Base-by-base conservation (phyloP, 2,329 filamentous ascomycete species). In the Venturia aucupariae region DNA sequence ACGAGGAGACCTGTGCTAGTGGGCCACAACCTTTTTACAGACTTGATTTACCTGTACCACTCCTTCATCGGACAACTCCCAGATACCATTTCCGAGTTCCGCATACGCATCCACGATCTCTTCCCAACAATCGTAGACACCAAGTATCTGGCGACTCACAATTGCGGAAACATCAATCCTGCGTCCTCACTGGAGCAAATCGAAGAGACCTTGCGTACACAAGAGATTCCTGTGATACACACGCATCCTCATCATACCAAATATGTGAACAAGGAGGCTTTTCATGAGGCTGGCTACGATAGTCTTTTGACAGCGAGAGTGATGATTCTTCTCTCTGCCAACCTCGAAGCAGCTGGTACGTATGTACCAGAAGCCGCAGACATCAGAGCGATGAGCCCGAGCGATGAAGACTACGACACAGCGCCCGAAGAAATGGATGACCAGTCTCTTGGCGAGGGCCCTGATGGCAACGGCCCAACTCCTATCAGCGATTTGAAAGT, bases 11-110 rank as follows among this genome's bases (percentile, higher is more conserved):
- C 80, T 2, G 76, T 85, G 0, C 69, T 89, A 0, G 78, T 89
- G 3, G 85, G 86, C 0, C 86, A 89, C 73, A 89, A 89, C 68
- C 77, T 85, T 65, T 84, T 89, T 67, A 80, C 82, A 1, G 86
- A 89, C 68, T 75, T 89, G 3, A 80, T 84, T 42, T 88, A 88
- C 69, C 73, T 89, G 42, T 86, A 87, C 71, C 74, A 78, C n/a
- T 81, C 80, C 1, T 89, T 89, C 71, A 77, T 88, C 61, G 84
- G 83, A 0, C 67, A 74, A 1, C 74, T 89, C 1, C 86, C 86
- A 0, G 73, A 76, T 2, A 81, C 75, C 0, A 71, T 86, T 1
- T 75, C 78, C 2, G 80, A 81, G 27, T 89, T 88, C 68, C 75
- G 78, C 46, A 66, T 72, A 6, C 71, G 74, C 2, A 77, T 87